Evolutionary conservation across 1,139 yeast species (phyloP).

Genomic region (Suhomyces ambrosiae): DNA sequence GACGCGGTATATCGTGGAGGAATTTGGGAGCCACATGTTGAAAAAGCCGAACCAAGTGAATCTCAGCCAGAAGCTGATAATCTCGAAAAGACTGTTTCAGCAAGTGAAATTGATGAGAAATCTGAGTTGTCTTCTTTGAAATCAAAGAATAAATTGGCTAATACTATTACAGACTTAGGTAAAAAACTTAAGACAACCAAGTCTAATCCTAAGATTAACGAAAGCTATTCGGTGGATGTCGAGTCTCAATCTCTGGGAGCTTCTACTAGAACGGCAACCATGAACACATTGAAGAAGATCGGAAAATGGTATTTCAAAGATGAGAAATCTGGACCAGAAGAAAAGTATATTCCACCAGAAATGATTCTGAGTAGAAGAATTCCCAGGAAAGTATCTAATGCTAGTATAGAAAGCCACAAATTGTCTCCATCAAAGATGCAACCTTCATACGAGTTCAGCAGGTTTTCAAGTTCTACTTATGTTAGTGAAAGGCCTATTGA

Average conservation of each 20-base stretch:
- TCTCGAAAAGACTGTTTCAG: constrained; percentile 3
- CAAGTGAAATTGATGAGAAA: constrained; percentile 3
- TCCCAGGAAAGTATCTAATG: constrained; percentile 26
- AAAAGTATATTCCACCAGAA: constrained; percentile 55
- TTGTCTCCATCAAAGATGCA: constrained; percentile 8
- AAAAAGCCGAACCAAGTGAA: constrained; percentile 12
- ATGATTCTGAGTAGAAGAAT: constrained; percentile 62
- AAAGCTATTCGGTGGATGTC: not conserved
- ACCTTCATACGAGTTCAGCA: constrained; percentile 20
- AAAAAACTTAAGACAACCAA: constrained; percentile 25
- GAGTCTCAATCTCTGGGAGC: constrained; percentile 7
- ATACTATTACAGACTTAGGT: constrained; percentile 40
- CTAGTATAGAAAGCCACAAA: constrained; percentile 5
- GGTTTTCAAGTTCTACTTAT: not conserved
- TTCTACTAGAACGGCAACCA: constrained; percentile 14
- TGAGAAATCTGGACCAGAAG: constrained; percentile 28
- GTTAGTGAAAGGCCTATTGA: constrained; percentile 1
- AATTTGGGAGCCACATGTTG: constrained; percentile 66
- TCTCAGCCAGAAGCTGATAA: constrained; percentile 5
- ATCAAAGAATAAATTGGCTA: constrained; percentile 19
- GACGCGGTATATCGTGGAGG: constrained; percentile 86
- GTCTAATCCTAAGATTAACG: constrained; percentile 4
- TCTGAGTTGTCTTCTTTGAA: constrained; percentile 4
- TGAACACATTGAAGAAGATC: constrained; percentile 55
- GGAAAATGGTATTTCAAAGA: constrained; percentile 71